Evolutionary conservation across 116 monocot genomes (phyloP), one percentile per base, ranked within the genome.

Genomic region (Dioscorea cayenensis): DNA sequence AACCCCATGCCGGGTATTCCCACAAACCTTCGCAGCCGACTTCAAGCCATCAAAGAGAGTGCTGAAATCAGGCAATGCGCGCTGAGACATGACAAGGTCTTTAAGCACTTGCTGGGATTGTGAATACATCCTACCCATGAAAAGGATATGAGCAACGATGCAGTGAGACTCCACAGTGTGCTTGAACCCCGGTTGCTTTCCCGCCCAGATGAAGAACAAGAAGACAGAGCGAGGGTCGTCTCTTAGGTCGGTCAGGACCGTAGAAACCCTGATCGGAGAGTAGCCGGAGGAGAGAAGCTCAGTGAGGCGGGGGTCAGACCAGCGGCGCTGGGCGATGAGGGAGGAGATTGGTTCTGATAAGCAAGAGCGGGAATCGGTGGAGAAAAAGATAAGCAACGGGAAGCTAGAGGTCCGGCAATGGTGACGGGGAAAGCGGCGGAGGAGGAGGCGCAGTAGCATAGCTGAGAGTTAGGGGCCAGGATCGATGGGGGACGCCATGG

Each of bases 91-190:
- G 14, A 18, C 13, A 8, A 51, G 50, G 52, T 49, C 22, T 5
- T 14, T 36, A 36, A 93, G 69, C 36, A 87, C 76, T 60, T 74
- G 63, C 49, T 69, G 72, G 12, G 90, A 79, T 23, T 87, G 85
- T 58, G 66, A 67, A 63, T 84, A 87, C 81, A 90, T 77, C 66
- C 75, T 79, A 29, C 70, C 81, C 14, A 70, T 70, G 76, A 85
- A 90, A 64, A 85, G 73, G 63, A 90, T 68, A 77, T 90, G 87
- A 28, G 84, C 81, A 36, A 82, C 70, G 65, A 87, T 51, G 66
- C 83, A 90, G 78, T 79, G 75, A 27, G 83, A 64, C 66, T 85
- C 87, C 27, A 69, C 68, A 17, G 84, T 72, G 80, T 79, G 78
- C 61, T 51, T 69, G 73, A 77, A 86, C 14, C 73, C 73, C 19